Evolutionary conservation across 352 stramenopile genomes (phyloP), one percentile per base, ranked within the genome.

Genomic region (Globisporangium iwayamae): DNA sequence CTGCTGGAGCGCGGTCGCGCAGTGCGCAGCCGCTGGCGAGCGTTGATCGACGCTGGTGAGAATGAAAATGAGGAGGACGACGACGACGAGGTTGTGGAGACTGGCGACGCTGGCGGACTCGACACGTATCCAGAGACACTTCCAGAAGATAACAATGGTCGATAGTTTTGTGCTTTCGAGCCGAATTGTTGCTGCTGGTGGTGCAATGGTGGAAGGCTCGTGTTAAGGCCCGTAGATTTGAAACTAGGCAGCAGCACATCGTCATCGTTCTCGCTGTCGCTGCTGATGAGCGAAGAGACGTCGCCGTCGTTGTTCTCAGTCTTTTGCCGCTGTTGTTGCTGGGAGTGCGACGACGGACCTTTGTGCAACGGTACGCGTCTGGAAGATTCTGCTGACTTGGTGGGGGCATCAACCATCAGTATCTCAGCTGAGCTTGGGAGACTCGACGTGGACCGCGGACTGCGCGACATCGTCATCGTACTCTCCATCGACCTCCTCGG

Each of bases 201-300:
- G 57, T 34, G 74, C 28, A 43, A 50, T 54, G 38, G 50, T 34
- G 67, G 34, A 9, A 56, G 14, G 22, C 39, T 28, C 0, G 60
- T 22, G 30, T 10, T 56, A 3, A 41, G 8, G n/a, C 41, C 61
- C 5, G 60, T 56, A 25, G 74, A 72, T 58, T 80, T 83, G 69
- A 92, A 92, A 3, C 71, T 81, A 25, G 81, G 84, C 8, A 75
- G 64, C 0, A 91, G 65, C 18, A 90, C 73, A 25, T 89, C 79
- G 25, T 91, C 80, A 46, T 91, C 81, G 57, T 67, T 88, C 32
- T 91, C 83, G 53, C 78, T 90, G 65, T 93, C 84, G 45, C 84
- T 93, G 65, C 78, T 90, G 63, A 93, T 91, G 48, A 93, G 76
- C 14, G 75, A 76, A 28, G 84, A 93, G 10, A 91, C 83, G 60